Evolutionary conservation across 805 yeast genomes (phyloP).

Genomic region (Saturnispora sanitii): DNA sequence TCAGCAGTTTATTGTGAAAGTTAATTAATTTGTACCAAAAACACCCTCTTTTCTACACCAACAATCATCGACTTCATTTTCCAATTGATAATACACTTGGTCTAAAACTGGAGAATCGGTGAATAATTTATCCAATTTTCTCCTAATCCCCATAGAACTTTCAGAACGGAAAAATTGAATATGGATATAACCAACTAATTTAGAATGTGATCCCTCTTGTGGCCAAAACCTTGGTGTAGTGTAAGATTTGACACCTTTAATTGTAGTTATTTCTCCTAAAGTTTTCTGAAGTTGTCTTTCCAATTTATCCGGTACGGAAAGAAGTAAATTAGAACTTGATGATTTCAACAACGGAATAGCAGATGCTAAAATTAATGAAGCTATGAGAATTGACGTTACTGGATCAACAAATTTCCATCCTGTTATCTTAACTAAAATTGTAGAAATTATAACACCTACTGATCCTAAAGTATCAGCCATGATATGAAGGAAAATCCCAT

Average conservation of each 20-base stretch:
- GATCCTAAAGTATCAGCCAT: conserved; percentile 95
- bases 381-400: conserved; percentile 80
- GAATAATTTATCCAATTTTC: conserved; percentile 23
- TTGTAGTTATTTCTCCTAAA: conserved; percentile 53
- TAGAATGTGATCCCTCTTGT: conserved; percentile 26
- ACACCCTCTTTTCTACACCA: conserved; percentile 29
- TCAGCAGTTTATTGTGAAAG: neutral
- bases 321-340: conserved; percentile 62
- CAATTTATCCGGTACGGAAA: conserved; percentile 43
- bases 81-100: conserved; percentile 26
- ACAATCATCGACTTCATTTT: conserved; percentile 31
- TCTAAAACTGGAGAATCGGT: conserved; percentile 15
- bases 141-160: conserved; percentile 20
- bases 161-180: conserved; percentile 48
- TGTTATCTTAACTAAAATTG: conserved; percentile 56
- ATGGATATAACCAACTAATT: conserved; percentile 71
- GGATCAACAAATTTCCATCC: conserved; percentile 85
- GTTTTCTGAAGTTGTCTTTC: conserved; percentile 57
- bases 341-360: conserved; percentile 79
- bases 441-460: conserved; percentile 91
- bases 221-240: conserved; percentile 94
- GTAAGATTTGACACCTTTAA: conserved; percentile 77
- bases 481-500: conserved; percentile 88
- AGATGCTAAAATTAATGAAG: conserved; percentile 65
- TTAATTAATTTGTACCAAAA: conserved; percentile 17